phyloP scores from a whole-genome alignment of 192 early-diverging fungal species.

The Rhizophagus sp. region DNA sequence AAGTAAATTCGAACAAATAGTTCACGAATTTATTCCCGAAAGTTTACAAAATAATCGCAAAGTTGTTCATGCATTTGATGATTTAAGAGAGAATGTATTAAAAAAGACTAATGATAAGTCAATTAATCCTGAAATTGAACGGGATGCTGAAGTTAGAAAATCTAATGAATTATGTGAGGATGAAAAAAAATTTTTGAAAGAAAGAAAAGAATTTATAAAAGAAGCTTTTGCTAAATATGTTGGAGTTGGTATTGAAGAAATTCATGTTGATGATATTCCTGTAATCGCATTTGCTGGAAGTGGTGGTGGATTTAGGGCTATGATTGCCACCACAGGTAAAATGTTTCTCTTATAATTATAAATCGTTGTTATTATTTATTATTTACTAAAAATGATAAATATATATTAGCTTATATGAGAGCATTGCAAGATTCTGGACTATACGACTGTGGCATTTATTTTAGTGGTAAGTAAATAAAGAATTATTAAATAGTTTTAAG shows the following conservation, averaged over 20 bases:
- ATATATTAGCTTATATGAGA: slow-evolving; percentile 55
- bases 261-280: slow-evolving; percentile 71
- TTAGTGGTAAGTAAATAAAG: slow-evolving; percentile 59
- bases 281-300: slow-evolving; percentile 70
- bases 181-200: slow-evolving; percentile 48
- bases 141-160: slow-evolving; percentile 46
- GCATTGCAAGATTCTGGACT: slow-evolving; percentile 66
- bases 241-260: slow-evolving; percentile 59
- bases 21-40: not conserved
- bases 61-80: not conserved
- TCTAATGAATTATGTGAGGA: slow-evolving; percentile 44
- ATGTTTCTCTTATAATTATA: not conserved
- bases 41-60: not conserved
- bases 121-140: slow-evolving; percentile 47
- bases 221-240: slow-evolving; percentile 79
- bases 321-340: slow-evolving; percentile 65
- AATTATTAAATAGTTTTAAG: slow-evolving; percentile 38
- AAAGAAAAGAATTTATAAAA: slow-evolving; percentile 51
- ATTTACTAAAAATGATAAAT: no score
- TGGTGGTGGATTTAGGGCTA: slow-evolving; percentile 84
- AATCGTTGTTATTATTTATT: not conserved
- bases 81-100: not conserved
- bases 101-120: slow-evolving; percentile 23
- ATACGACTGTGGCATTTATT: slow-evolving; percentile 70
- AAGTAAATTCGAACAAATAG: not conserved